Base-by-base conservation (phyloP, 768 basidiomycete species). In the Cystofilobasidium capitatum region DNA sequence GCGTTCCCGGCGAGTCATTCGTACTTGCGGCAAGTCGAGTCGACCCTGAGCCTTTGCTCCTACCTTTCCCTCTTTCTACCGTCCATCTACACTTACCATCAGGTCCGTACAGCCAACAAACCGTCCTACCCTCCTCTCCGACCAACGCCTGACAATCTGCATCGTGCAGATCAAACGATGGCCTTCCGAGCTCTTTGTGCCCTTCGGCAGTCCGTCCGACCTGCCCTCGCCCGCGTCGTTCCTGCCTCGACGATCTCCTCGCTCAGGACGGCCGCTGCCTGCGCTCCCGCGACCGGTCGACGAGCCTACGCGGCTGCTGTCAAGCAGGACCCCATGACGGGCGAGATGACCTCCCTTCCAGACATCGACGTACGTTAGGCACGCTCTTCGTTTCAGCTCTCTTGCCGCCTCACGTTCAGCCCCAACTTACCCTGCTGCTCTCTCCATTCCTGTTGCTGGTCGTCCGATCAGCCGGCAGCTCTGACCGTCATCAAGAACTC, bases 401-500 rank as follows among this genome's bases (percentile, higher is more conserved):
- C 0, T 51, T n/a, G 14, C 17, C 20, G 24, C 13, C 1, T 16
- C 47, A 13, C 24, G 1, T 10, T 24, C 35, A 29, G n/a, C 14
- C 29, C 35, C 7, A 39, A 20, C 40, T 4, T 64, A 24, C 16
- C 8, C 22, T 31, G 39, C 29, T 29, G 39, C 39, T 26, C n/a
- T 47, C 45, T n/a, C 40, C 26, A 14, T 37, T 1, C 22, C 22
- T 40, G 6, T n/a, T 7, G n/a, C 44, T 31, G 29, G 6, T 33
- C 16, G 13, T 47, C 39, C 20, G 10, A 29, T 17, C 65, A 77
- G 76, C 39, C 76, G 33, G 72, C 73, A 31, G 60, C 71, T 22
- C 36, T 77, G 3, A 70, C 74, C 58, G 70, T 75, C 57, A 65
- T 63, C 16, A 65, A 70, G n/a, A 74, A 73, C 20, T 39, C 39